A percentile compares a stretch with the other conserved stretches of the same genome.
Conservation (phyloP, 2,329 filamentous ascomycete genomes). For the Tolypocladium endophyticum region DNA sequence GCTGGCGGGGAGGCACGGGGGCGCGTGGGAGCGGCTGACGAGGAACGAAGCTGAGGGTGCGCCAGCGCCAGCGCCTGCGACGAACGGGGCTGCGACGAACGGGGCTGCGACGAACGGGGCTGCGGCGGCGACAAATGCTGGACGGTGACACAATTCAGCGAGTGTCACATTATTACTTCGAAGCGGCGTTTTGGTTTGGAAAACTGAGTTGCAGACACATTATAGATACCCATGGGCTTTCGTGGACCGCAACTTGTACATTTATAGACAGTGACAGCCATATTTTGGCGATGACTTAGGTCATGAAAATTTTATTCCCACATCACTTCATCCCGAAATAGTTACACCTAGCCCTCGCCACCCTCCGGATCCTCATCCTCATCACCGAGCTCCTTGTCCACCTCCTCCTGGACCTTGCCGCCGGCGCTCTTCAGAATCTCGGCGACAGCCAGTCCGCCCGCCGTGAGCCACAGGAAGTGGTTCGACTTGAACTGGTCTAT, state of each 20-base stretch:
- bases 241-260: not conserved
- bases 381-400: conserved; percentile 39
- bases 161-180: not conserved
- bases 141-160: not conserved
- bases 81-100: not conserved
- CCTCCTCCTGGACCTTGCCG: conserved; percentile 28
- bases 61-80: not conserved
- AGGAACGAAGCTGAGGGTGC: conserved; percentile 6
- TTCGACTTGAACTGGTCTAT: conserved; percentile 63
- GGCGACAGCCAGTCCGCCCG: conserved; percentile 54
- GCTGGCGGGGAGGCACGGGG: conserved; percentile 24
- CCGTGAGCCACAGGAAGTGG: conserved; percentile 66
- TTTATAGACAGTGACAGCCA: not conserved
- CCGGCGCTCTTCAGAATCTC: conserved; percentile 23
- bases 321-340: not conserved
- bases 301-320: not conserved
- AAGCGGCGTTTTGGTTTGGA: not conserved
- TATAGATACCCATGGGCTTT: conserved; percentile 3
- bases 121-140: not conserved
- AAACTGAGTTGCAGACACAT: not conserved
- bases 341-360: conserved; percentile 25
- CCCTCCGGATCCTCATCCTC: conserved; percentile 41
- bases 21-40: conserved; percentile 22
- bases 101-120: not conserved
- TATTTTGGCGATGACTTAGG: not conserved